Base-by-base conservation (phyloP, 495 filamentous ascomycete genomes). In the Penicillium tannophilum region DNA sequence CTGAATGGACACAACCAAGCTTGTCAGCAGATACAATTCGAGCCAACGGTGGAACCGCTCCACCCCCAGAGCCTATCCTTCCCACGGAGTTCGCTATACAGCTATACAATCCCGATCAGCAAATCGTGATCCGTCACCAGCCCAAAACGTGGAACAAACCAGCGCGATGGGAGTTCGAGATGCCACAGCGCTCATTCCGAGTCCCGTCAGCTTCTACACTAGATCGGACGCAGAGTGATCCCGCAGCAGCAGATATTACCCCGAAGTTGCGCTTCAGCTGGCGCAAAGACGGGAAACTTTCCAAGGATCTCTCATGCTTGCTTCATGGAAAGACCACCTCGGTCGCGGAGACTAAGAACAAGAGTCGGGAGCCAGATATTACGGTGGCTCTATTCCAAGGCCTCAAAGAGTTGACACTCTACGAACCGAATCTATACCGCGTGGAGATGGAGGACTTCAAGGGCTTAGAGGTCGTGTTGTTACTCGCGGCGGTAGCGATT, bases 391-490 rank as follows among this genome's bases (percentile, higher is more conserved):
- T 98, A 55, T 97, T 93, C 77, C 72, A 80, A 35, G 73, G 77
- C 1, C 69, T 89, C 31, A 82, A 80, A 31, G 88, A 90, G 58
- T 67, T 98, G 31, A 95, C 93, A 14, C 76, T 98, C 42, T 97
- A 97, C 74, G 89, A 98, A 74, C 89, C 93, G 17, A 97, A 98
- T 67, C 77, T 98, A 28, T 87, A 88, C 46, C 80, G 94, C 1
- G 89, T 97, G 4, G 93, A 97, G 42, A 86, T 97, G 64, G 93
- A 98, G 69, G 94, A 98, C 72, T 85, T 88, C 56, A 98, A 98
- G 72, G 94, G 94, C 3, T 77, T 98, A 6, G 94, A 98, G 72
- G 81, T 98, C 1, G 90, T 93, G 0, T 70, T 98, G 4, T 67
- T 98, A n/a, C 78, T 98, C 5, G 80, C 87, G 26, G 89, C 92